Percentiles rank a stretch among this genome's conserved stretches.
phyloP scores from a whole-genome alignment of 2,329 filamentous ascomycete species.

The Penicillium capsulatum region DNA sequence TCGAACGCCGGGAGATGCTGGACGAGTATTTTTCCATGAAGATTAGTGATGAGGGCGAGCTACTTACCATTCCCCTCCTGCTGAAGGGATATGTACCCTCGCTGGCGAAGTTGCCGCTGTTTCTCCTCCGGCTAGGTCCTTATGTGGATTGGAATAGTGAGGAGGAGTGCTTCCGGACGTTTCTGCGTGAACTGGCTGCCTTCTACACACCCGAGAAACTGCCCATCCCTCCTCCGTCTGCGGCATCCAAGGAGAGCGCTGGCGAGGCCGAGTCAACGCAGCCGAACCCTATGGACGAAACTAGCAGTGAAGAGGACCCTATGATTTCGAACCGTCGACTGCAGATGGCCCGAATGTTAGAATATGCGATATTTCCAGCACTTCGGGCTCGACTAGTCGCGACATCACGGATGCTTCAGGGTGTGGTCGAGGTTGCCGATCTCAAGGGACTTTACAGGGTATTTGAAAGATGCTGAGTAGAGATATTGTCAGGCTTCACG shows the following conservation, averaged over 20 bases:
- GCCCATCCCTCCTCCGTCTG: conserved; percentile 45
- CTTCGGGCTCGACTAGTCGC: conserved; percentile 79
- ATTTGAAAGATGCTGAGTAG: conserved; percentile 77
- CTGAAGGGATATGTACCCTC: conserved; percentile 84
- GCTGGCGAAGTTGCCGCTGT: conserved; percentile 80
- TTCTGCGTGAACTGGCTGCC: conserved; percentile 78
- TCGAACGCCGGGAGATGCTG: conserved; percentile 78
- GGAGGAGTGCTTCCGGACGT: conserved; percentile 76
- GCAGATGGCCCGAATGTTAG: conserved; percentile 70
- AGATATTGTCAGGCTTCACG: no score
- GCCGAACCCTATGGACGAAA: conserved; percentile 8
- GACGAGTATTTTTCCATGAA: conserved; percentile 88
- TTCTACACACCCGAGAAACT: conserved; percentile 89
- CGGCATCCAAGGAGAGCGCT: neutral
- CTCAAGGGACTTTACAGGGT: conserved; percentile 89
- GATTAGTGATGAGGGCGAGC: conserved; percentile 70
- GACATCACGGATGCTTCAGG: conserved; percentile 70
- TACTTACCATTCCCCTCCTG: conserved; percentile 76
- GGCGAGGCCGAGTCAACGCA: neutral
- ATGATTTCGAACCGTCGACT: conserved; percentile 52
- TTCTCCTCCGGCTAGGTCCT: conserved; percentile 82
- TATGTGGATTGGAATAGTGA: conserved; percentile 84
- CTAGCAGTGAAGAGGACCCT: conserved; percentile 43
- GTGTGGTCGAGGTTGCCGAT: conserved; percentile 82
- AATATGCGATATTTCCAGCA: conserved; percentile 85